Evolutionary conservation across 306 rosid species (phyloP), one percentile per base, ranked within the genome.

Genomic region (Vicia villosa): DNA sequence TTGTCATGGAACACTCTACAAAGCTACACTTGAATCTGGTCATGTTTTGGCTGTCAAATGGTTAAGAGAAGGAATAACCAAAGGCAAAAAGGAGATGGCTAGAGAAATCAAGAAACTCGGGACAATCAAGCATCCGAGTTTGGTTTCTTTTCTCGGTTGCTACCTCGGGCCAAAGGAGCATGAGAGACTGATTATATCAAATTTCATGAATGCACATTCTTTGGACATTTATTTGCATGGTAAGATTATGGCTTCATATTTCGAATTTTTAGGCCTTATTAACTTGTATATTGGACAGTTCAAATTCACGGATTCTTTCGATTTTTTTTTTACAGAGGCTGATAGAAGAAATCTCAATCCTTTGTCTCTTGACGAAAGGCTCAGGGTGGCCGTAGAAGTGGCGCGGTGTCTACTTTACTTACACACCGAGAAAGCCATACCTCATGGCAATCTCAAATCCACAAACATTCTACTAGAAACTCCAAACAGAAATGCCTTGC

Each of bases 361-460:
- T 7, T 67, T 90, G 78, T 79, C 87, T 45, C 80, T 86, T 36
- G 80, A 68, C 22, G 86, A 83, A 57, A 74, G 95, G 76, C 77
- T 81, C 3, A 78, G 74, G 70, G 84, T 86, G 68, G 91, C 90
- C 4, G 50, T 80, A 56, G 87, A 86, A 16, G 82, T 86, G 14
- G 90, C 86, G 2, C 77, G 66, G 20, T 86, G 97, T 78, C 80
- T 84, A 63, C 66, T 83, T 70, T 91, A 70, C 86, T 77, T 91
- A 12, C 95, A 88, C 8, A 79, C 82, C 3, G 95, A 86, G 84
- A 91, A 86, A 82, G 78, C 92, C 45, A 91, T 91, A 75, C 97
- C 92, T 13, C 95, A 88, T 60, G 97, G 97, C 61, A 91, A 91
- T 79, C 87, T 91, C 66, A 88, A 88, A 84, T 86, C 90, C 64